Conservation (phyloP, 352 stramenopile species). For the Globisporangium uncinulatum region DNA sequence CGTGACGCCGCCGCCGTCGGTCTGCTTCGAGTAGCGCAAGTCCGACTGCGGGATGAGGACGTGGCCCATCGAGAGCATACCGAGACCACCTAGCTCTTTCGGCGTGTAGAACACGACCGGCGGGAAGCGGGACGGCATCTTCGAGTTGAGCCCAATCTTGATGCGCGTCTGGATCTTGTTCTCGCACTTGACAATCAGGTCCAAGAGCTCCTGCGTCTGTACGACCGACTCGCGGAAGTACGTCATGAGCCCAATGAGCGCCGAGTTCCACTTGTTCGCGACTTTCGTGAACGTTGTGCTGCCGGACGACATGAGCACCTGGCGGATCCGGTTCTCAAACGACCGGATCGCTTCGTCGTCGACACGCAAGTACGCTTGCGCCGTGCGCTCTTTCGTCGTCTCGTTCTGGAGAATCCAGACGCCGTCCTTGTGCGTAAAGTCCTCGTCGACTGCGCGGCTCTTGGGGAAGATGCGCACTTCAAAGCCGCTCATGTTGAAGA, state of each 20-base stretch:
- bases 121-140: slow-evolving; percentile 99
- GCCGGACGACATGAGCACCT: slow-evolving; percentile 99
- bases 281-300: slow-evolving; percentile 99
- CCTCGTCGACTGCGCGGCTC: slow-evolving; percentile 84
- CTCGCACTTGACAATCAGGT: slow-evolving; percentile 99
- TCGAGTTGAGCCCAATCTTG: slow-evolving; percentile 99
- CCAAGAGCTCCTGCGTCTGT: slow-evolving; percentile 99
- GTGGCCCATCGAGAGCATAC: slow-evolving; percentile 99
- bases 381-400: slow-evolving; percentile 99
- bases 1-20: slow-evolving; percentile 95
- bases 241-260: slow-evolving; percentile 97
- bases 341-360: slow-evolving; percentile 93
- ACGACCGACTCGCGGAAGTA: slow-evolving; percentile 99
- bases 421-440: slow-evolving; percentile 97
- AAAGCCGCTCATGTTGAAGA: slow-evolving; percentile 99
- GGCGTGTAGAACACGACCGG: slow-evolving; percentile 99
- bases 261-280: slow-evolving; percentile 98
- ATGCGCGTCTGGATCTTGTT: slow-evolving; percentile 99
- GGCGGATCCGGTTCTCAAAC: slow-evolving; percentile 99
- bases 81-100: slow-evolving; percentile 98
- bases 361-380: slow-evolving; percentile 96
- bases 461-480: slow-evolving; percentile 96
- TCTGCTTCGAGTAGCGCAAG: slow-evolving; percentile 99
- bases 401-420: slow-evolving; percentile 99
- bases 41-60: slow-evolving; percentile 99